A percentile compares a stretch with the other conserved stretches of the same genome.
Conservation (phyloP, 1,284 basidiomycete species). For the Macrocystidia cucumis region DNA sequence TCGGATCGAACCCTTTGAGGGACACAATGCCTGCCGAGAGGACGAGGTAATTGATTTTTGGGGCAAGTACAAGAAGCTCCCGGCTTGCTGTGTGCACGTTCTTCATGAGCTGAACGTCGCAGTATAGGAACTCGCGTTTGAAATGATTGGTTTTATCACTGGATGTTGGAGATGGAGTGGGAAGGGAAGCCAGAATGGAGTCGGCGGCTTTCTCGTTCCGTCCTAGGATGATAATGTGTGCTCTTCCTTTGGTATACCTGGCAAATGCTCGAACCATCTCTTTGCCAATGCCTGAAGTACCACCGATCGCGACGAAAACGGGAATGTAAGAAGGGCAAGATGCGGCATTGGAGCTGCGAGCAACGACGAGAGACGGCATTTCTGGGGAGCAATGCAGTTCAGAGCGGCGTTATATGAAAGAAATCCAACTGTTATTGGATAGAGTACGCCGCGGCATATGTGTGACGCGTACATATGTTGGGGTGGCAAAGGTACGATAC, state of each 20-base stretch:
- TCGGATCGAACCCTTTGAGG: conserved; percentile 22
- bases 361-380: conserved; percentile 5
- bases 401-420: not conserved
- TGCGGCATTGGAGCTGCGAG: conserved; percentile 5
- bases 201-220: conserved; percentile 22
- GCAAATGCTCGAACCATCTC: conserved; percentile 20
- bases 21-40: conserved; percentile 22
- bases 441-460: too few species aligned
- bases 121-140: conserved; percentile 24
- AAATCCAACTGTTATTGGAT: too few species aligned
- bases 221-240: conserved; percentile 25
- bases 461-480: too few species aligned
- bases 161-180: conserved; percentile 11
- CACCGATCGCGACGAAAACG: conserved; percentile 24
- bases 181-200: conserved; percentile 19
- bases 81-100: conserved; percentile 21
- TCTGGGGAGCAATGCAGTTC: too few species aligned
- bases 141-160: too few species aligned
- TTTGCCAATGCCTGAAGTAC: conserved; percentile 26
- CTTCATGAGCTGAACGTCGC: conserved; percentile 29
- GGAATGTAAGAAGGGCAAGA: conserved; percentile 17
- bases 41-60: conserved; percentile 29
- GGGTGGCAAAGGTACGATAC: too few species aligned
- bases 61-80: conserved; percentile 16
- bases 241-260: conserved; percentile 18